phyloP scores from a whole-genome alignment of 345 rosid genomes.

The Zanthoxylum bungeanum region DNA sequence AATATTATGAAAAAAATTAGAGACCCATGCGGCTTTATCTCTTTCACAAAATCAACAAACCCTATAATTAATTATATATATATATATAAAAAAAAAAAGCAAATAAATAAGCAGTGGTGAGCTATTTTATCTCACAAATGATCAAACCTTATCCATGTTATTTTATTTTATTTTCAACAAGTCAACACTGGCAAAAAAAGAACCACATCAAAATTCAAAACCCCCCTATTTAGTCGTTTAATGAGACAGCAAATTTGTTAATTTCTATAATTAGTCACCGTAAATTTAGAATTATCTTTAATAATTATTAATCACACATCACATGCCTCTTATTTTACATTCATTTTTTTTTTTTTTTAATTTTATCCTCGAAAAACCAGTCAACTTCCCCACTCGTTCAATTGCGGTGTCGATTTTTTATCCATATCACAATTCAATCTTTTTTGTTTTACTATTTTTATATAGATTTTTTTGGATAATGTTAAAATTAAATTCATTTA shows the following conservation, averaged over 20 bases:
- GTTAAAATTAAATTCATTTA: slow-evolving; percentile 8
- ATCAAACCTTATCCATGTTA: background rate
- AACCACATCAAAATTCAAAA: background rate
- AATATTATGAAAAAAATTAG: no score
- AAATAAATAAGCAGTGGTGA: background rate
- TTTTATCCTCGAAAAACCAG: slow-evolving; percentile 2
- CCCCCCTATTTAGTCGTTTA: no score
- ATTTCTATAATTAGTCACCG: background rate
- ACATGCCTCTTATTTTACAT: background rate
- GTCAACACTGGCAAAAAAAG: background rate
- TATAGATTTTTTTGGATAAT: slow-evolving; percentile 23
- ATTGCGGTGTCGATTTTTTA: background rate
- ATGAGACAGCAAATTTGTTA: background rate
- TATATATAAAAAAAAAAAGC: no score
- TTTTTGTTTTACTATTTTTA: background rate
- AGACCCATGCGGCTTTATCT: no score
- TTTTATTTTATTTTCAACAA: background rate
- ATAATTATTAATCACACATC: no score
- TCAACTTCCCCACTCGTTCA: background rate
- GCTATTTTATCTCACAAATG: background rate
- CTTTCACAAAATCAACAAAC: no score
- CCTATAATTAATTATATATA: no score
- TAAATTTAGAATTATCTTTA: background rate
- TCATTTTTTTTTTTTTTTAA: background rate
- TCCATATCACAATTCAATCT: no score